phyloP scores from a whole-genome alignment of 1,284 basidiomycete species.

The Sanghuangporus sanghuang region DNA sequence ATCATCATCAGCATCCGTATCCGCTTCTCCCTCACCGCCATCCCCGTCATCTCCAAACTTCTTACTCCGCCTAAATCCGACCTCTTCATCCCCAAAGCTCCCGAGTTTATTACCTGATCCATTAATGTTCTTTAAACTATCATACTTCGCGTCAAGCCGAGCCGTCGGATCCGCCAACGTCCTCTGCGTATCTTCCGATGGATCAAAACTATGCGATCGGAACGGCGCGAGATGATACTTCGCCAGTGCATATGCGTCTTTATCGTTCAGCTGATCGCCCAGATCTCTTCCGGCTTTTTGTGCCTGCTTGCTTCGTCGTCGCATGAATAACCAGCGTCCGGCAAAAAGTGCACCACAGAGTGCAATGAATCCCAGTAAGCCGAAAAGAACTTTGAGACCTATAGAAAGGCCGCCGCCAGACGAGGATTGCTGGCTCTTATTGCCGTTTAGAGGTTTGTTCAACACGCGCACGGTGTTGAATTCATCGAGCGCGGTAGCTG shows the following conservation, averaged over 20 bases:
- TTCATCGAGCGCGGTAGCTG: conserved; percentile 50
- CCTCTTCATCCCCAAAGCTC: conserved; percentile 20
- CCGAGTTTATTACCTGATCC: conserved; percentile 21
- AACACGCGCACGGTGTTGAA: conserved; percentile 62
- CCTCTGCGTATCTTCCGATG: conserved; percentile 29
- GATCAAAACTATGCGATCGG: conserved; percentile 22
- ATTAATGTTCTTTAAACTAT: neutral
- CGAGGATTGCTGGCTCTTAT: conserved; percentile 9
- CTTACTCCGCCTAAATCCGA: conserved; percentile 9
- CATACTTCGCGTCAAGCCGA: conserved; percentile 22
- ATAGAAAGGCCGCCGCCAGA: conserved; percentile 33
- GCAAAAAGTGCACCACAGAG: conserved; percentile 50
- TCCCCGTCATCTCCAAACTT: conserved; percentile 1
- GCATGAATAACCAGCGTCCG: conserved; percentile 42
- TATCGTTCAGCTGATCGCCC: conserved; percentile 7
- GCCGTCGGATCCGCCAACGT: conserved; percentile 27
- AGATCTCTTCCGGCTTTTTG: conserved; percentile 7
- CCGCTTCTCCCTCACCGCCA: conserved; percentile 24
- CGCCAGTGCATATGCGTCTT: conserved; percentile 17
- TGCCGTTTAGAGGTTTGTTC: conserved; percentile 42
- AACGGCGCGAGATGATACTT: conserved; percentile 19
- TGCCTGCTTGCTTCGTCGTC: conserved; percentile 19
- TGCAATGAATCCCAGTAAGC: conserved; percentile 48
- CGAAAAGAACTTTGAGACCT: conserved; percentile 57
- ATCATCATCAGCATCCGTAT: conserved; percentile 23